Percentiles rank a stretch among this genome's conserved stretches.
Evolutionary conservation across 2,329 filamentous ascomycete genomes (phyloP).

Genomic region (Pyrenophora seminiperda): DNA sequence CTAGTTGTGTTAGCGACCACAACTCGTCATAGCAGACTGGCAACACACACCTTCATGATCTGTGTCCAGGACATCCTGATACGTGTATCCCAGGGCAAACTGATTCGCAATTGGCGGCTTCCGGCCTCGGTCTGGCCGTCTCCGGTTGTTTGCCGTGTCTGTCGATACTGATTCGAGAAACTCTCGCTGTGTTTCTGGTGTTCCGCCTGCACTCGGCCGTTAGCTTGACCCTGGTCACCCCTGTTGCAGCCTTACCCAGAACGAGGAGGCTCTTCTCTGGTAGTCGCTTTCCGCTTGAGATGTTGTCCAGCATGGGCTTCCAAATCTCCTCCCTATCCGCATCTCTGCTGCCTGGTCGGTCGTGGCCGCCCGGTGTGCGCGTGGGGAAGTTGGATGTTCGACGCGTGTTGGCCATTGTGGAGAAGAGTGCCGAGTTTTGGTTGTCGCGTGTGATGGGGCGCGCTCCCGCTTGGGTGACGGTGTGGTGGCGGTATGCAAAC

Average conservation of each 20-base stretch:
- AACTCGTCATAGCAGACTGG: slow-evolving; percentile 2
- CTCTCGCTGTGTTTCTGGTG: slow-evolving; percentile 80
- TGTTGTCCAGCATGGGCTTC: slow-evolving; percentile 89
- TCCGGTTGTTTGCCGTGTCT: slow-evolving; percentile 47
- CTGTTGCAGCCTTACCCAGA: slow-evolving; percentile 63
- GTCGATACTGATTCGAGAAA: slow-evolving; percentile 66
- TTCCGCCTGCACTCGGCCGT: slow-evolving; percentile 65
- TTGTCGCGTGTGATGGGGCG: slow-evolving; percentile 7
- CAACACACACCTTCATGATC: slow-evolving; percentile 80
- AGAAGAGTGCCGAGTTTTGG: slow-evolving; percentile 29
- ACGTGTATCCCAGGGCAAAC: slow-evolving; percentile 92
- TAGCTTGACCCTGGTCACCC: slow-evolving; percentile 22
- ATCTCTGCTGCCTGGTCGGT: slow-evolving; percentile 61
- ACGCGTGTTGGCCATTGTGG: slow-evolving; percentile 45
- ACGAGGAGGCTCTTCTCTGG: slow-evolving; percentile 91
- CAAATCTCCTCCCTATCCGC: slow-evolving; percentile 82
- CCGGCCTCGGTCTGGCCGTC: slow-evolving; percentile 59
- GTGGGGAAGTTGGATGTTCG: slow-evolving; percentile 40
- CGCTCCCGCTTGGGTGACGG: background rate
- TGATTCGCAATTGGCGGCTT: slow-evolving; percentile 84
- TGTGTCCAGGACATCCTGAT: slow-evolving; percentile 90
- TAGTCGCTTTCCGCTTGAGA: slow-evolving; percentile 85
- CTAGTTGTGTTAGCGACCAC: slow-evolving; percentile 52
- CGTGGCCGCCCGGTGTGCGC: slow-evolving; percentile 27
- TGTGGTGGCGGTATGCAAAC: background rate